These are phyloP conservation scores for Aspergillus nomiae DNA, from an alignment of 2,329 filamentous ascomycete species.

Conservation along the genomic window DNA sequence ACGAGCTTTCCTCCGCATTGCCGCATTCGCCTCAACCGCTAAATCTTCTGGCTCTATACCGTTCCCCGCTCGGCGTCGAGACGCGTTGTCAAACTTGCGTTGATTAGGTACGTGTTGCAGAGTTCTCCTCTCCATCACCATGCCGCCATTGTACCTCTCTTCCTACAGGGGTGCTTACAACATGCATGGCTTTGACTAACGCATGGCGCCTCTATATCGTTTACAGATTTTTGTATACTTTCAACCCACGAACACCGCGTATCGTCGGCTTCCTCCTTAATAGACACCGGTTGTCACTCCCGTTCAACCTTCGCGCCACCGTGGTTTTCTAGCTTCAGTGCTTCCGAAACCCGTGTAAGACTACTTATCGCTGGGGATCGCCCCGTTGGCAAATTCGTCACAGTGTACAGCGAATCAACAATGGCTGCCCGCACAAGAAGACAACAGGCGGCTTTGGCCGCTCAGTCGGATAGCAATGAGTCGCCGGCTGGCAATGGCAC, in stretches of 20 bases:
- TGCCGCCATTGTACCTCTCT: background rate
- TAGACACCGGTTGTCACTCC: background rate
- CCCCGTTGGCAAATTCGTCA: background rate
- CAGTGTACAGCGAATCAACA: conserved; percentile 8
- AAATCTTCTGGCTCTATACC: background rate
- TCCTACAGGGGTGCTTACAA: background rate
- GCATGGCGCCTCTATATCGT: too few relatives aligned
- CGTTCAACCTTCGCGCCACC: background rate
- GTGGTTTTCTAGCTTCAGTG: background rate
- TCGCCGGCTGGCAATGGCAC: conserved; percentile 33
- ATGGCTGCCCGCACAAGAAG: conserved; percentile 44
- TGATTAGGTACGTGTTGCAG: background rate
- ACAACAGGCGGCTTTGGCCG: conserved; percentile 40
- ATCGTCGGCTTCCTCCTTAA: background rate
- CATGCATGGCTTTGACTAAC: background rate
- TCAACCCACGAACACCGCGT: background rate
- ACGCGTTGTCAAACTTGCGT: background rate
- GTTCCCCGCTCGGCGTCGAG: background rate
- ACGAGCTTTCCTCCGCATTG: background rate
- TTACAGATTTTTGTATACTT: background rate
- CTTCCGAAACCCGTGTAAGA: background rate
- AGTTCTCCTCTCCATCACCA: background rate
- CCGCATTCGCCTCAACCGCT: background rate
- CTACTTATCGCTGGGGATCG: background rate
- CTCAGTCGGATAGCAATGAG: conserved; percentile 34